Base-by-base conservation (phyloP, 257 asterid genomes). In the Nicotiana attenuata region DNA sequence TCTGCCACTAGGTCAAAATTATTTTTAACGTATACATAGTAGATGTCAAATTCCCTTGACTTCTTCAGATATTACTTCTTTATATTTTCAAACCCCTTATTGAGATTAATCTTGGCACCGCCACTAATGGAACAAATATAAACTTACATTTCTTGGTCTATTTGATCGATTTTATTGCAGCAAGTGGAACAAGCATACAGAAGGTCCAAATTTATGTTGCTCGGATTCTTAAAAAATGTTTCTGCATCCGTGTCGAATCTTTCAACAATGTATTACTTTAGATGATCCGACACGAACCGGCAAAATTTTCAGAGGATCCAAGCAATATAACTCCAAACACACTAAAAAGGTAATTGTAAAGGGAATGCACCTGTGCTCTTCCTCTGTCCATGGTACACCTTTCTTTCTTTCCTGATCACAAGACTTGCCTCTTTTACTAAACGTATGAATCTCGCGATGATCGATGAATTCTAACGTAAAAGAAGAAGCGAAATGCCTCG, bases 361-460 rank as follows among this genome's bases (percentile, higher is more conserved):
- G 29, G 26, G 10, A 45, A 50, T 35, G 47, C 24, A 20, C 24
- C 97, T 92, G 87, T 94, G 98, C 60, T 94, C 98, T 5, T 92
- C 97, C 81, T 93, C 93, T 4, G 98, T 94, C 98, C 98, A 94
- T 1, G 97, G 97, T 1, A 93, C 87, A 77, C 97, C 94, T 84
- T 89, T 93, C 84, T 85, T 94, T 10, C 97, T 86, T 80, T 90
- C 92, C 35, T 92, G 98, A 88, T 93, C 94, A 41, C 65, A 59
- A 64, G 78, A 82, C 57, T 90, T 86, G 16, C 90, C 87, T 64
- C 93, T 88, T 87, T 91, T 94, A 81, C 91, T 88, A 77, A 78
- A 85, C 59, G 73, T 80, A 65, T 88, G 88, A 81, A 89, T 87
- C 17, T 85, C 83, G 73, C 76, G 85, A 71, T 80, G 80, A 59